These are phyloP conservation scores for Blastobotrys arbuscula DNA, from an alignment of 1,139 yeast species.

Conservation along the genomic window DNA sequence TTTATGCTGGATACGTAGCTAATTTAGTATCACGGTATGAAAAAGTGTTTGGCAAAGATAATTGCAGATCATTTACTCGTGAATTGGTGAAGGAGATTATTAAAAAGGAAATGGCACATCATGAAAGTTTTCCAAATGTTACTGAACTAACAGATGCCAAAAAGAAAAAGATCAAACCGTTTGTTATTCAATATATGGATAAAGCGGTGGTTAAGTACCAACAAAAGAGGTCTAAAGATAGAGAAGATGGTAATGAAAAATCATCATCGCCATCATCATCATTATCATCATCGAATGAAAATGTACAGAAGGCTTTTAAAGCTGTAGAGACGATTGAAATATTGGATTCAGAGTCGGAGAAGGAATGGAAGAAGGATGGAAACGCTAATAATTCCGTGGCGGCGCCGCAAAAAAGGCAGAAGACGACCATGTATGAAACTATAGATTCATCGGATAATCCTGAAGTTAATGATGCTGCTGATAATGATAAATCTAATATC, in stretches of 20 bases:
- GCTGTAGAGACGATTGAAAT: neutral
- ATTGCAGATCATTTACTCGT: slow-evolving; percentile 69
- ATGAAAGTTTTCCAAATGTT: slow-evolving; percentile 9
- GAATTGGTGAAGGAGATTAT: slow-evolving; percentile 64
- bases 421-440: neutral
- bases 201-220: slow-evolving; percentile 55
- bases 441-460: neutral
- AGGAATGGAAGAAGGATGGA: no score
- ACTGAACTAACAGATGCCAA: slow-evolving; percentile 56
- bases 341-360: neutral
- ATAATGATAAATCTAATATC: no score
- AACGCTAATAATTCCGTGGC: no score
- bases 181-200: slow-evolving; percentile 64
- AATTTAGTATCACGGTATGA: slow-evolving; percentile 67
- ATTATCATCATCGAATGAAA: no score
- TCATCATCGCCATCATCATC: no score
- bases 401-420: no score
- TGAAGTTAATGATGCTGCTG: neutral
- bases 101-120: slow-evolving; percentile 48
- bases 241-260: no score
- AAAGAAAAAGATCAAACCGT: slow-evolving; percentile 60
- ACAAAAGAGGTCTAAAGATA: neutral
- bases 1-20: slow-evolving; percentile 75
- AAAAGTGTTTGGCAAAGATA: slow-evolving; percentile 61
- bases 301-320: neutral